A percentile compares a stretch with the other conserved stretches of the same genome.
phyloP scores from a whole-genome alignment of 2,329 filamentous ascomycete species.

The Nannizziopsis barbatae region DNA sequence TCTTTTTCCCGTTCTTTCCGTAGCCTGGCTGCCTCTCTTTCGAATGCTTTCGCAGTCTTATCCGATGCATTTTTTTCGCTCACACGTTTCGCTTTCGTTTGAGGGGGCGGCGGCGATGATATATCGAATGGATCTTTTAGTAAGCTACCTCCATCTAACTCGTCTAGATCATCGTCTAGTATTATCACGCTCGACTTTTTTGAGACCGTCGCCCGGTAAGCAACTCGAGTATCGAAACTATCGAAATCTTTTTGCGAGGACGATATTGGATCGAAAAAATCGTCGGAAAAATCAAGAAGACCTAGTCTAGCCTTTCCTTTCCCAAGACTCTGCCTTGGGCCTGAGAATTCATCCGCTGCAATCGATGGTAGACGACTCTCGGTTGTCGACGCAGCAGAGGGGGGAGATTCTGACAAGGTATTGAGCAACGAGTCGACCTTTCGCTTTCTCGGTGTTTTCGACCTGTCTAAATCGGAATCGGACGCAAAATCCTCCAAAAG shows the following conservation, averaged over 20 bases:
- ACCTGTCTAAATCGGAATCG: slow-evolving; percentile 5
- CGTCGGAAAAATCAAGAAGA: slow-evolving; percentile 10
- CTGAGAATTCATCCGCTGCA: background rate
- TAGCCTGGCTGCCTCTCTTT: slow-evolving; percentile 40
- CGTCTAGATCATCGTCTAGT: slow-evolving; percentile 28
- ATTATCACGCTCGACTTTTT: slow-evolving; percentile 25
- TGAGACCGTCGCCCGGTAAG: background rate
- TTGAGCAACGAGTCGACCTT: slow-evolving; percentile 21
- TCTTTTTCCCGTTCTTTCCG: slow-evolving; percentile 47
- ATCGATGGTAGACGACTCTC: slow-evolving; percentile 1
- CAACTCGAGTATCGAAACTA: slow-evolving; percentile 20
- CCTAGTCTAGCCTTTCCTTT: background rate
- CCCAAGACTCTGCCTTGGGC: slow-evolving; percentile 2
- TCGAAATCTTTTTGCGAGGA: slow-evolving; percentile 35
- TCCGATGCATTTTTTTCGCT: slow-evolving; percentile 20
- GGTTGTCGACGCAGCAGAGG: background rate
- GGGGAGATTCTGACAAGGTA: slow-evolving; percentile 11
- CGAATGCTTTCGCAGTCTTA: slow-evolving; percentile 41
- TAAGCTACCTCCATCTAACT: slow-evolving; percentile 1
- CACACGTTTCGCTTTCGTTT: slow-evolving; percentile 34
- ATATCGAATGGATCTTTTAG: slow-evolving; percentile 19
- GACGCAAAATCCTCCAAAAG: slow-evolving; percentile 12
- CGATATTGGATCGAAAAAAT: slow-evolving; percentile 33
- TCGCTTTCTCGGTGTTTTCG: slow-evolving; percentile 20
- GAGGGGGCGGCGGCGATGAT: slow-evolving; percentile 16